Evolutionary conservation across 306 rosid genomes (phyloP), one percentile per base, ranked within the genome.

Genomic region (Hylodesmum podocarpum): DNA sequence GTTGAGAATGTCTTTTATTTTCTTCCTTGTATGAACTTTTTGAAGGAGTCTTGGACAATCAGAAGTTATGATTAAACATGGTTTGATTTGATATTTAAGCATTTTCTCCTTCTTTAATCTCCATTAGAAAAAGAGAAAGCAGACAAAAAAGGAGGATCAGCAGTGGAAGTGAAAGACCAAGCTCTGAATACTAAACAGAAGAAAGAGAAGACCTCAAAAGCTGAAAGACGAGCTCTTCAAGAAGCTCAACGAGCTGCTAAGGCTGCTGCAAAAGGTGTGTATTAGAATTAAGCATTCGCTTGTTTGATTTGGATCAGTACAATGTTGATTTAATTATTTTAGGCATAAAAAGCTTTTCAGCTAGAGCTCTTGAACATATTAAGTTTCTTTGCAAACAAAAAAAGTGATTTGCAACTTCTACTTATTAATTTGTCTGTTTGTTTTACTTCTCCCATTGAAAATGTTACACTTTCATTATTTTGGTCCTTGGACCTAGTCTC

Each of bases 141-240:
- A 57, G 83, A 70, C 65, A 82, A 63, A 71, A 80, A 69, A 71
- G 84, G 81, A 28, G 84, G 78, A 3, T 61, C 77, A 61, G 59
- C 75, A 24, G 79, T 3, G 70, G 84, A 79, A 31, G 55, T 53
- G 66, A 80, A 87, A 80, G 88, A 84, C 57, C 87, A 73, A 22
- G 8, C 78, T 66, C n/a, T n/a, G n/a, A 44, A 14, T 75, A 62
- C 88, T 15, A 87, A 87, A n/a, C n/a, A n/a, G n/a, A 84, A 76
- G 78, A 87, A 84, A 58, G 84, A 81, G 10, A 87, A 83, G 78
- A 55, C 82, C 50, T 61, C 91, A 11, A 87, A 82, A 82, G 88
- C 91, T 77, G 88, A 87, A 77, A 87, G 91, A 39, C 88, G 89
- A n/a, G 91, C 88, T 47, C 80, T 87, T 77, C 91, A 87, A 80